Base-by-base conservation (phyloP, 345 rosid genomes). In the Bruguiera gymnorhiza region DNA sequence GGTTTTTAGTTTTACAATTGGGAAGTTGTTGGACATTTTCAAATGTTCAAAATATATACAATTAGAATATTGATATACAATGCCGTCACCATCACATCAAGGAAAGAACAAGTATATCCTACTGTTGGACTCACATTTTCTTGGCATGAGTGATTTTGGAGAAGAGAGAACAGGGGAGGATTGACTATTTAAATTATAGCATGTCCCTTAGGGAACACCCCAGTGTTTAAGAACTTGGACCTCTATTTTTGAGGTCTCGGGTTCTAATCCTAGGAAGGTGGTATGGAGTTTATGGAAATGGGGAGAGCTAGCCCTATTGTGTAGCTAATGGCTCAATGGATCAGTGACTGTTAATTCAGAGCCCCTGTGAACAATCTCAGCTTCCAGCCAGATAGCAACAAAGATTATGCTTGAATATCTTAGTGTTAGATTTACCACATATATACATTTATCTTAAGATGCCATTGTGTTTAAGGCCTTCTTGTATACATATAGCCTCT, bases 1-100 rank as follows among this genome's bases (percentile, higher is more conserved):
- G 37, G 11, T 39, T 24, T 23, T 56, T 31, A 50, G 18, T 60
- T 70, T 55, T 60, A 20, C 58, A 66, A 16, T 60, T 74, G 62
- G 39, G 50, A 43, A 43, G 18, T 43, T 15, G 50, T 43, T 15
- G 1, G 16, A 43, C 50, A 43, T 43, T 13, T 43, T 13, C 18
- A 43, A 43, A 43, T 3, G 18, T 43, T 43, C 5, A 13, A 13
- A 43, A 43, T 3, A 43, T 43, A 3, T 43, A 13, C 5, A 13
- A 3, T 15, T 43, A 43, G 5, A 43, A 43, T 43, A 43, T 43
- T 43, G 50, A 43, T 43, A 43, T 43, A 13, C 1, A 1, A 43
- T 43, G 3, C 0, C 50, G 2, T 43, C 60, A 24, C 30, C 30
- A 23, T 24, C 24, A 24, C 56, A 27, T 26, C 23, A 67, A 36